A percentile compares a stretch with the other conserved stretches of the same genome.
These are phyloP conservation scores for Helminthosporium solani DNA, from an alignment of 2,329 filamentous ascomycete species.

Conservation along the genomic window DNA sequence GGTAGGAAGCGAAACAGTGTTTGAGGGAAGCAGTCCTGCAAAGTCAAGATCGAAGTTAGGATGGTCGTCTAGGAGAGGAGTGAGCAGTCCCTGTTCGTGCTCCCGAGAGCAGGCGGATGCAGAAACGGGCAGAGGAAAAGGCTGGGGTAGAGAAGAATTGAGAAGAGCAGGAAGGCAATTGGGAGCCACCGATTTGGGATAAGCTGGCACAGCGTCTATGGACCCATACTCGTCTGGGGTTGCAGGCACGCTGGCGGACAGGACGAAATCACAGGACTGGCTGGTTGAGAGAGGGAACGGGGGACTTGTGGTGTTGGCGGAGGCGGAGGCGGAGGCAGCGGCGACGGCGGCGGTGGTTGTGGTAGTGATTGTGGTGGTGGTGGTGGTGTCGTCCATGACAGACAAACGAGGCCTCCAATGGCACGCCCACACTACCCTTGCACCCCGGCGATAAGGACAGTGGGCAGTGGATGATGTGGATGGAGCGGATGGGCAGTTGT, in stretches of 20 bases:
- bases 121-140: slow-evolving; percentile 29
- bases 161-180: slow-evolving; percentile 21
- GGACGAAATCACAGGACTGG: slow-evolving; percentile 8
- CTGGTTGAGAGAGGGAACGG: neutral
- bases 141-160: slow-evolving; percentile 30
- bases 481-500: too few species aligned
- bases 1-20: slow-evolving; percentile 32
- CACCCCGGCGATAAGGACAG: neutral
- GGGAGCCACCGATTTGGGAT: slow-evolving; percentile 8
- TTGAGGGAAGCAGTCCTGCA: slow-evolving; percentile 28
- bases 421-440: neutral
- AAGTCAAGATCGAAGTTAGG: slow-evolving; percentile 30
- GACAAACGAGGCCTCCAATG: too few species aligned
- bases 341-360: too few species aligned
- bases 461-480: neutral
- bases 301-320: slow-evolving; percentile 9
- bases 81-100: slow-evolving; percentile 21
- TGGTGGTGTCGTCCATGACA: too few species aligned
- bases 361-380: too few species aligned
- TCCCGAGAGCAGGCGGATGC: too few species aligned
- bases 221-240: slow-evolving; percentile 10
- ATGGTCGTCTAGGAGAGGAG: slow-evolving; percentile 27
- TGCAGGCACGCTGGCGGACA: slow-evolving; percentile 5
- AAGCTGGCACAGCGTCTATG: slow-evolving; percentile 6
- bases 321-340: neutral